Base-by-base conservation (phyloP, 177 flowering plant genomes). In the Vitis hybrid region DNA sequence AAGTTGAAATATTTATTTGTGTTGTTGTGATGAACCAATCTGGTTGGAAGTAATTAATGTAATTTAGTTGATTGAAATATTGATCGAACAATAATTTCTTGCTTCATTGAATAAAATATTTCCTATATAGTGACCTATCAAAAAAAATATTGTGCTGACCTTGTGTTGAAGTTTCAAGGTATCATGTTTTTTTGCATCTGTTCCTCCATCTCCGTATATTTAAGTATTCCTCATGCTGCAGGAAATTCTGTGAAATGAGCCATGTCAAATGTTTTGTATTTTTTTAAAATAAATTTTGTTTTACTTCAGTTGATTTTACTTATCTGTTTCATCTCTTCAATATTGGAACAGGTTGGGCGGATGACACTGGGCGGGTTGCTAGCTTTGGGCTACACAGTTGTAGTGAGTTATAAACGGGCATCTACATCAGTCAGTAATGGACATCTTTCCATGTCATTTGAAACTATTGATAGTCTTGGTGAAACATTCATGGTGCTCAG, bases 301-400 rank as follows among this genome's bases (percentile, higher is more conserved):
- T 60, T 58, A 46, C 57, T 32, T 13, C 63, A 56, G 18, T n/a
- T 50, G 56, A 9, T 35, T 8, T 62, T 66, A 30, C 27, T 68
- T 65, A 57, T 46, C 49, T 54, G 17, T 65, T 46, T 54, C 14
- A n/a, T 21, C 24, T 21, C 24, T 61, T 48, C 53, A 56, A 61
- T 64, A 49, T 65, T 79, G 56, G 48, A 67, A 71, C 84, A 96
- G 99, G 99, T 96, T 78, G 99, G 99, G 60, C 77, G 93, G 67
- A 90, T 90, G 97, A 96, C 99, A 64, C 86, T 93, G 14, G 98
- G 98, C 65, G 99, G 99, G 20, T 80, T 96, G 74, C 88, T 96
- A 70, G 93, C 84, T 69, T 82, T 96, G 84, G 99, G 95, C 12
- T 96, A 96, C 78, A 86, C 57, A 68, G 97, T 96, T 71, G 98